Conservation (phyloP, 1,284 basidiomycete species). For the Austroboletus rostrupii region DNA sequence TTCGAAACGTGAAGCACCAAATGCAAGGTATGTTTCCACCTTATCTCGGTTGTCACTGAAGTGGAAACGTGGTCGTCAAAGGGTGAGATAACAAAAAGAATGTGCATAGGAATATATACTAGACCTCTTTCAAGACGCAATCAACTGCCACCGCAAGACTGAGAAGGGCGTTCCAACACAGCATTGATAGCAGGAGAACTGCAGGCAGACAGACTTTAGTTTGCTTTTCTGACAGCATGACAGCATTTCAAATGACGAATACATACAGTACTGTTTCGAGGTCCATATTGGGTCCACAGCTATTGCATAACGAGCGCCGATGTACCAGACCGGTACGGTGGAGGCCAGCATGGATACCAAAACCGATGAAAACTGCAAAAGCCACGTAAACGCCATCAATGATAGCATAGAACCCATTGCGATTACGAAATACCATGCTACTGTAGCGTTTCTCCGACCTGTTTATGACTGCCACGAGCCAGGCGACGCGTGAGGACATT, state of each 20-base stretch:
- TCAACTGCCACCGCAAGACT: conserved; percentile 67
- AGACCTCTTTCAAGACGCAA: conserved; percentile 62
- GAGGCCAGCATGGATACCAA: conserved; percentile 68
- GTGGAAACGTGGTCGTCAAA: not conserved
- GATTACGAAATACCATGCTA: conserved; percentile 56
- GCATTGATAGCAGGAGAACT: conserved; percentile 86
- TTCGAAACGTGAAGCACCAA: conserved; percentile 77
- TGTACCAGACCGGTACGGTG: conserved; percentile 76
- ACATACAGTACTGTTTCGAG: conserved; percentile 74
- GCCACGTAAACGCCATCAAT: not conserved
- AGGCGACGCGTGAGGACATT: no score
- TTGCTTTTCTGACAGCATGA: not conserved
- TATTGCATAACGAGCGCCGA: conserved; percentile 77
- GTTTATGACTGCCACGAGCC: conserved; percentile 46
- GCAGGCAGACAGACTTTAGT: not conserved
- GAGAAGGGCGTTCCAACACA: conserved; percentile 77
- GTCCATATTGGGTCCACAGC: conserved; percentile 73
- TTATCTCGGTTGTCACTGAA: conserved; percentile 76
- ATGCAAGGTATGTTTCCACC: conserved; percentile 79
- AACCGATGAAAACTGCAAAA: conserved; percentile 62
- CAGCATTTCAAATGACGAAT: not conserved
- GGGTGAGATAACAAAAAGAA: not conserved
- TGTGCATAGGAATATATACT: conserved; percentile 45
- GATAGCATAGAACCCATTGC: not conserved
- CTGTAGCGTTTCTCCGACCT: conserved; percentile 69